Percentiles rank a stretch among this genome's conserved stretches.
These are phyloP conservation scores for Ogataea dorogensis DNA, from an alignment of 805 yeast genomes.

Conservation along the genomic window DNA sequence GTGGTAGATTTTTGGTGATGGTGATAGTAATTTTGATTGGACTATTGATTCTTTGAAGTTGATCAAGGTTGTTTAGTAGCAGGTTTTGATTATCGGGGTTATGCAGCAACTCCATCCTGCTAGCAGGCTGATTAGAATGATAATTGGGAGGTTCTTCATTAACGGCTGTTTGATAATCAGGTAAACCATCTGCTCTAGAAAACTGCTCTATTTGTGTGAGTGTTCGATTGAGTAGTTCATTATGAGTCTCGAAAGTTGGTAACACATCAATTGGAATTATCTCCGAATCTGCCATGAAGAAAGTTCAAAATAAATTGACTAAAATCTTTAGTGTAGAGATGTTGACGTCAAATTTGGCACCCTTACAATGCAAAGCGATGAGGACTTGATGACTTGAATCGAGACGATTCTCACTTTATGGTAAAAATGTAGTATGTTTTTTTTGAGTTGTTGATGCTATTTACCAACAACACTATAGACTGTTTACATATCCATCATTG, in stretches of 20 bases:
- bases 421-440: too few species aligned
- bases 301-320: not conserved
- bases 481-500: too few species aligned
- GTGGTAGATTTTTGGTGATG: constrained; percentile 45
- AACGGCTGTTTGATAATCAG: constrained; percentile 20
- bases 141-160: constrained; percentile 9
- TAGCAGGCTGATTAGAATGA: not conserved
- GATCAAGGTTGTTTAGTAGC: constrained; percentile 25
- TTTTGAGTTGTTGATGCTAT: too few species aligned
- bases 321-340: not conserved
- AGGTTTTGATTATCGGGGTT: constrained; percentile 19
- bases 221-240: constrained; percentile 32
- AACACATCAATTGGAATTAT: constrained; percentile 48
- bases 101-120: constrained; percentile 1
- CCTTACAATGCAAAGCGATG: too few species aligned
- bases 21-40: constrained; percentile 22
- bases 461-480: too few species aligned
- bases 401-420: too few species aligned
- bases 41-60: constrained; percentile 19
- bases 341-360: too few species aligned
- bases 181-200: constrained; percentile 8
- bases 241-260: constrained; percentile 68
- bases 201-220: constrained; percentile 16
- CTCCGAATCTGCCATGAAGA: constrained; percentile 14
- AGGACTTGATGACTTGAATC: too few species aligned